Percentiles rank a stretch among this genome's conserved stretches.
These are phyloP conservation scores for Globomyces sp. DNA, from an alignment of 371 early-diverging fungal species.

Conservation along the genomic window DNA sequence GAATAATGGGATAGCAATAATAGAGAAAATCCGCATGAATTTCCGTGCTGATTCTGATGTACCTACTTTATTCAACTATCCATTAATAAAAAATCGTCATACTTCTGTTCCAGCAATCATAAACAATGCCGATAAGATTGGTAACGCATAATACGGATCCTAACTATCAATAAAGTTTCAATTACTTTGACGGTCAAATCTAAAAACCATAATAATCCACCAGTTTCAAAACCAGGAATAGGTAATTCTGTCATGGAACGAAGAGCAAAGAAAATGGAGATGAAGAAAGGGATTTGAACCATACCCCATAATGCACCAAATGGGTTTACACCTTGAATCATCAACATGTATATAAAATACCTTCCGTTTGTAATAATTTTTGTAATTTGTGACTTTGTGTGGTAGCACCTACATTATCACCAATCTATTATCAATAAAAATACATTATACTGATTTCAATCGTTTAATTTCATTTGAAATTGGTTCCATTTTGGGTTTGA, in stretches of 20 bases:
- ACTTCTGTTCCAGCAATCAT: too few relatives aligned
- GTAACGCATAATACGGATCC: too few relatives aligned
- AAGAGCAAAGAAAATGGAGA: conserved; percentile 86
- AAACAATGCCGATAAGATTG: too few relatives aligned
- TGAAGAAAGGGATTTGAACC: conserved; percentile 81
- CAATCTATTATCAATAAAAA: not conserved
- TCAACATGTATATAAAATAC: conserved; percentile 61
- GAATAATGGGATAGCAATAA: too few relatives aligned
- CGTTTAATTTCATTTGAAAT: conserved; percentile 50
- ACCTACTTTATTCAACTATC: too few relatives aligned
- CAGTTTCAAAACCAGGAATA: conserved; percentile 76
- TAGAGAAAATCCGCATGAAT: too few relatives aligned
- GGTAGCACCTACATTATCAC: conserved; percentile 6
- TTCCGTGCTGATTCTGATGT: too few relatives aligned
- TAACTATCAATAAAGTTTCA: too few relatives aligned
- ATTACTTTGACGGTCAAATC: conserved; percentile 56
- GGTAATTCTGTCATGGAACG: conserved; percentile 78
- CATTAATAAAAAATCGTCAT: too few relatives aligned
- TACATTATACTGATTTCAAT: not conserved
- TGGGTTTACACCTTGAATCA: conserved; percentile 53
- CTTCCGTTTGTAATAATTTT: conserved; percentile 5
- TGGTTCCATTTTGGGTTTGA: conserved; percentile 72
- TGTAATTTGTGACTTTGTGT: conserved; percentile 7
- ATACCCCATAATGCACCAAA: conserved; percentile 50
- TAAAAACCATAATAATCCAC: conserved; percentile 81